Base-by-base conservation (phyloP, 2,329 filamentous ascomycete species). In the Hymenoscyphus salicellus region DNA sequence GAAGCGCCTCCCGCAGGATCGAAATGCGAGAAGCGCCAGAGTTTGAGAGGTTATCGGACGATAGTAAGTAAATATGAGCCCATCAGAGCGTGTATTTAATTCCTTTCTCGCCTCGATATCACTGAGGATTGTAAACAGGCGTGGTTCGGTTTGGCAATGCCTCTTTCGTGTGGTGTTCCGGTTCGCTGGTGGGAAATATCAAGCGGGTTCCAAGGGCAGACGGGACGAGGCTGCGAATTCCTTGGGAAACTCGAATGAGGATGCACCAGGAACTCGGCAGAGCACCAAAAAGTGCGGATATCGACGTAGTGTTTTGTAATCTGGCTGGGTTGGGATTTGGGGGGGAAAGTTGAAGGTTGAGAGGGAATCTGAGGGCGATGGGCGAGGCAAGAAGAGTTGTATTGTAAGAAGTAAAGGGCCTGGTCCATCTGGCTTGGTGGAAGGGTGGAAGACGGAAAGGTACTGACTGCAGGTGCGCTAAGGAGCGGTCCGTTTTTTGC, bases 1-100 rank as follows among this genome's bases (percentile, higher is more conserved):
- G 70, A 69, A 73, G 72, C 71, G 72, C 72, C 73, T 75, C 72
- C 65, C 72, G 72, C 72, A 68, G 68, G 67, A 69, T 63, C 41
- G 38, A 65, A 46, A 63, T 69, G 72, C 73, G 73, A 74, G 72
- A 74, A 74, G 73, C 72, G 72, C 72, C 69, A 63, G 69, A 26
- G 60, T 69, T 63, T 63, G 63, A 72, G 70, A 74, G 72, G 70
- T 72, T 75, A 74, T 70, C 68, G 67, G 67, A 69, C 71, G 65
- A 72, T 68, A 62, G 55, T 52, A 60, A 57, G 64, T 63, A 66
- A 62, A 62, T 63, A 67, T 68, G 63, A 64, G 72, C 73, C 73
- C 74, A 75, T 75, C 69, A 73, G 73, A 70, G 43, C 43, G 49
- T 41, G 49, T 20, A 14, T n/a, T 38, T 36, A 26, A 17, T 32